Evolutionary conservation across 495 filamentous ascomycete genomes (phyloP).

Genomic region (Lasiosphaeriaceae sp.): DNA sequence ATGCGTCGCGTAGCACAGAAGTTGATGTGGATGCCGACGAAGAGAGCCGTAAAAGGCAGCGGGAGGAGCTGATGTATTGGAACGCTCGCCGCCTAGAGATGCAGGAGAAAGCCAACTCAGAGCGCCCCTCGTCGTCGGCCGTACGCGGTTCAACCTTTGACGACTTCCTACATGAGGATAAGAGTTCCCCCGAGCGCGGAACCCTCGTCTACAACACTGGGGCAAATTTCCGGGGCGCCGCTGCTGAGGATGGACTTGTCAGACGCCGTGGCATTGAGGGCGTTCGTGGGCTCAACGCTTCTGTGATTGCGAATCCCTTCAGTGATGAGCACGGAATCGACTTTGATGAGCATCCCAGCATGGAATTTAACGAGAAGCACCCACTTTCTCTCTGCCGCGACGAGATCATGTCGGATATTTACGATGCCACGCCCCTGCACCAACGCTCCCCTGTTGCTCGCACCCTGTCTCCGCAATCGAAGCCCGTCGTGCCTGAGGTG

Average conservation of each 20-base stretch:
- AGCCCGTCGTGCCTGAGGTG: constrained; percentile 17
- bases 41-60: constrained; percentile 58
- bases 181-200: constrained; percentile 39
- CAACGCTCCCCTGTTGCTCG: constrained; percentile 15
- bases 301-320: constrained; percentile 57
- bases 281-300: constrained; percentile 46
- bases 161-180: constrained; percentile 47
- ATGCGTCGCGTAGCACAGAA: constrained; percentile 49
- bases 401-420: constrained; percentile 49
- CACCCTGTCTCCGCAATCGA: constrained; percentile 18
- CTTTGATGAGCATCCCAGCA: constrained; percentile 36
- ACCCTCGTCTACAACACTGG: constrained; percentile 51
- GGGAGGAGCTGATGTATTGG: constrained; percentile 73
- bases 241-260: constrained; percentile 33
- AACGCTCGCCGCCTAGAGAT: constrained; percentile 42
- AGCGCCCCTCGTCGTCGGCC: constrained; percentile 6
- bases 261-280: constrained; percentile 46
- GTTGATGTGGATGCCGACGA: constrained; percentile 63
- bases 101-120: constrained; percentile 27
- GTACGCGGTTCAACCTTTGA: constrained; percentile 47
- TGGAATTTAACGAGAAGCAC: constrained; percentile 26
- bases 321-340: constrained; percentile 53
- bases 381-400: constrained; percentile 40
- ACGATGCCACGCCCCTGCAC: constrained; percentile 43
- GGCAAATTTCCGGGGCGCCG: constrained; percentile 24